Conservation (phyloP, 106 monocot genomes). For the Acorus gramineus region DNA sequence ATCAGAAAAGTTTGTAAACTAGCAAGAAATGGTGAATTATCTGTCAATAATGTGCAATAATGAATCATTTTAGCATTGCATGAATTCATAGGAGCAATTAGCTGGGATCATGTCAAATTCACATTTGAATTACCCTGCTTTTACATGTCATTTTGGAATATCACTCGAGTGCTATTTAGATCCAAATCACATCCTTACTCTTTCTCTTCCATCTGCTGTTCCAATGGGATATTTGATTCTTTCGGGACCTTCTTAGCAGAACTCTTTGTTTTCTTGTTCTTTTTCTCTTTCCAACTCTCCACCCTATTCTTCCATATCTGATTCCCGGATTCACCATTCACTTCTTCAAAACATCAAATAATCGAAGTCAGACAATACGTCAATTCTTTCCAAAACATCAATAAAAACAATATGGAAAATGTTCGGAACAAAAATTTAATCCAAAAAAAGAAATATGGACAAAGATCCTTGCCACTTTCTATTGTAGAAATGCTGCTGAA, state of each 20-base stretch:
- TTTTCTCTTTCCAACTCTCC: constrained; percentile 92
- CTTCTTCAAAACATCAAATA: constrained; percentile 30
- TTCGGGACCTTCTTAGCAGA: constrained; percentile 32
- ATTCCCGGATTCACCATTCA: constrained; percentile 57
- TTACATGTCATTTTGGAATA: no score
- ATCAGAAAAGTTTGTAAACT: neutral
- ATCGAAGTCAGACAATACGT: neutral
- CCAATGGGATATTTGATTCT: constrained; percentile 43
- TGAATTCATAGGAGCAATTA: no score
- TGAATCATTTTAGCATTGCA: no score
- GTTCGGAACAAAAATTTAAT: neutral
- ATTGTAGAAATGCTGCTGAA: constrained; percentile 53
- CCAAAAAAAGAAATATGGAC: neutral
- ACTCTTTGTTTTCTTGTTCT: constrained; percentile 41
- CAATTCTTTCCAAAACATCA: neutral
- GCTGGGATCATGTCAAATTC: no score
- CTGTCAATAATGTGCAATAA: neutral
- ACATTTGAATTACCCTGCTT: no score
- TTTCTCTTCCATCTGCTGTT: constrained; percentile 68
- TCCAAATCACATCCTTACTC: constrained; percentile 37
- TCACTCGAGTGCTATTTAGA: no score
- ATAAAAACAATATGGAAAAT: neutral
- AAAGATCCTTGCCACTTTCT: constrained; percentile 52
- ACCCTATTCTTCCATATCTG: constrained; percentile 94
- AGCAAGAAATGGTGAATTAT: neutral